Conservation (phyloP, 148 eudicot species). For the Silene latifolia region DNA sequence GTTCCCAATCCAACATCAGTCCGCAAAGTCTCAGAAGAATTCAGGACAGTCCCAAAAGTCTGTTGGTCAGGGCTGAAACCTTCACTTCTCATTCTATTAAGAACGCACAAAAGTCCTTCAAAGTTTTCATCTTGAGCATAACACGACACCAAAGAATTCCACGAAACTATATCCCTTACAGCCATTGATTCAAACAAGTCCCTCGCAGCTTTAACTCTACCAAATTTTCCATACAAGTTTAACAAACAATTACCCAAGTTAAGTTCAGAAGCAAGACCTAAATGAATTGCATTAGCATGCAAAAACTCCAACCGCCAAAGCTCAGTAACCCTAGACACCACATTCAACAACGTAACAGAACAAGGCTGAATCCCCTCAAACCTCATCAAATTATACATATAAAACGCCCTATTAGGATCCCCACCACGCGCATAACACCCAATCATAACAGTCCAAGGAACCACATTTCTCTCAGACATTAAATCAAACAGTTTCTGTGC, state of each 20-base stretch:
- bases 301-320: conserved; percentile 38
- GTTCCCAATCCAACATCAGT: conserved; percentile 42
- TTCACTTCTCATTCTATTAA: conserved; percentile 53
- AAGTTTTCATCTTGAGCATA: conserved; percentile 48
- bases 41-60: conserved; percentile 50
- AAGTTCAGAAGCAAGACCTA: conserved; percentile 45
- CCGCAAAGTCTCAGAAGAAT: conserved; percentile 36
- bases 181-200: conserved; percentile 57
- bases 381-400: conserved; percentile 54
- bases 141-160: conserved; percentile 76
- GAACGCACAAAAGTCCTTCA: conserved; percentile 32
- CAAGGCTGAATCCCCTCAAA: conserved; percentile 49
- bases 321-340: conserved; percentile 55
- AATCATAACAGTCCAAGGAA: conserved; percentile 78
- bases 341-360: conserved; percentile 52
- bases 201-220: conserved; percentile 51
- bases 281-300: conserved; percentile 43
- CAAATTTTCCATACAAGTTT: conserved; percentile 62
- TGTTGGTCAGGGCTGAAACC: conserved; percentile 61
- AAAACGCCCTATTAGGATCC: conserved; percentile 36
- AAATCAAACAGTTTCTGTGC: conserved; percentile 72
- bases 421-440: conserved; percentile 57
- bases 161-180: conserved; percentile 63
- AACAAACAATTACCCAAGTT: conserved; percentile 58
- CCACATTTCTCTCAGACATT: conserved; percentile 62